phyloP scores from a whole-genome alignment of 257 asterid species.

The Solanum ossicruentum region DNA sequence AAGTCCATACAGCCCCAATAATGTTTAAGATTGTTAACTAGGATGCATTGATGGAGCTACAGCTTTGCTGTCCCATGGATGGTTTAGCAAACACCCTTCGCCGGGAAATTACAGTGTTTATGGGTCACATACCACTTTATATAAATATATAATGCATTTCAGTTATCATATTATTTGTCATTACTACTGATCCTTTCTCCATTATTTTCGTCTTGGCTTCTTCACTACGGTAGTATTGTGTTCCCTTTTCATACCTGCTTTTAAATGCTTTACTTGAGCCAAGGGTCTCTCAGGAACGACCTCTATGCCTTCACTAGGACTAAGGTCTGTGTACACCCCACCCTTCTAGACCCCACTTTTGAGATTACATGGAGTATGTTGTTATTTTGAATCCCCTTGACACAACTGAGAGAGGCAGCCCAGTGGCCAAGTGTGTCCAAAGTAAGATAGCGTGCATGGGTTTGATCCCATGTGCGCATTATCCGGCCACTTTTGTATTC shows the following conservation, averaged over 20 bases:
- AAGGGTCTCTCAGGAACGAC: not conserved
- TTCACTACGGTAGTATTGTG: not conserved
- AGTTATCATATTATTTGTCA: not conserved
- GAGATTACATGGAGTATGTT: not conserved
- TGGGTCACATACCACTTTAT: not conserved
- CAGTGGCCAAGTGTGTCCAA: not conserved
- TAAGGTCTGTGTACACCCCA: not conserved
- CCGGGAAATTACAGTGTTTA: not conserved
- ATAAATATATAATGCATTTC: not conserved
- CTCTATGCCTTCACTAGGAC: not conserved
- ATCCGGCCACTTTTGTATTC: not conserved
- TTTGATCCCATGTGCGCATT: not conserved
- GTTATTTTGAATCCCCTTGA: not conserved
- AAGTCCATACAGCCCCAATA: not conserved
- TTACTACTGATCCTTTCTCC: not conserved
- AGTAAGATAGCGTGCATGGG: not conserved
- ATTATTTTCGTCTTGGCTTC: not conserved
- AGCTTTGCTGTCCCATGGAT: not conserved
- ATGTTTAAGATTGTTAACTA: not conserved
- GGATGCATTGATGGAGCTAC: not conserved
- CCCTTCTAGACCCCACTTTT: not conserved
- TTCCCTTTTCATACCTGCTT: not conserved
- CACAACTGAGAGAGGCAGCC: not conserved
- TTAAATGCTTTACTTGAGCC: not conserved
- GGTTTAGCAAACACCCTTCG: not conserved